Evolutionary conservation across 768 basidiomycete genomes (phyloP), one percentile per base, ranked within the genome.

Genomic region (Lactifluus volemus): DNA sequence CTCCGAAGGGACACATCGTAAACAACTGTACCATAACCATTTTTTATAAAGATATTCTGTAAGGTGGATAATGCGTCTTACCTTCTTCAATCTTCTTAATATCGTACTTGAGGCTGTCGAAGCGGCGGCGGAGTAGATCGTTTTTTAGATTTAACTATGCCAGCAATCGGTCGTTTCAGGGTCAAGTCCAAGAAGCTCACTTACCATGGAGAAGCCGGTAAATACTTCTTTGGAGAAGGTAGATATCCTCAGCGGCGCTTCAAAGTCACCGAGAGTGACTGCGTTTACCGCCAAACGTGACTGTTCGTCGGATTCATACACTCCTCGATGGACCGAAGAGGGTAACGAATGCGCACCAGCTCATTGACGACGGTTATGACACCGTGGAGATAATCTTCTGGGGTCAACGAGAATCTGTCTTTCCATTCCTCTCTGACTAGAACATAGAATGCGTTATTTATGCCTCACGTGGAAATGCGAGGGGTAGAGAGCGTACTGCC

Each of bases 11-110:
- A 89, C 15, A 92, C 83, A 70, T 92, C 90, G 68, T 92, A 92
- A 2, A 92, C 90, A 52, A 92, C 89, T 92, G 21, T 59, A 41
- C 29, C 57, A 44, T 12, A 21, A 30, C 19, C 21, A 47, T 44
- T 65, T 49, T 63, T 55, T 34, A 55, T 30, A 53, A 56, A 48
- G 21, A n/a, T 41, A 45, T 45, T 25, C 5, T 42, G 34, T 14
- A 49, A 49, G 10, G 17, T 6, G 32, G n/a, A 17, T 11, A 52
- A 39, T 48, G 51, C 29, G 32, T 34, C 76, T 51, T 58, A 82
- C 90, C 89, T 84, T 92, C 90, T 74, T 92, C 89, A 17, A 92
- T 87, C 68, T 90, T 91, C 71, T 91, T 91, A 63, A 92, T 81
- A 69, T 91, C 90, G 64, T 92, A 92, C 68, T 92, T 92, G 38